Percentiles rank a stretch among this genome's conserved stretches.
phyloP scores from a whole-genome alignment of 495 filamentous ascomycete genomes.

The Chlorociboria aeruginascens region DNA sequence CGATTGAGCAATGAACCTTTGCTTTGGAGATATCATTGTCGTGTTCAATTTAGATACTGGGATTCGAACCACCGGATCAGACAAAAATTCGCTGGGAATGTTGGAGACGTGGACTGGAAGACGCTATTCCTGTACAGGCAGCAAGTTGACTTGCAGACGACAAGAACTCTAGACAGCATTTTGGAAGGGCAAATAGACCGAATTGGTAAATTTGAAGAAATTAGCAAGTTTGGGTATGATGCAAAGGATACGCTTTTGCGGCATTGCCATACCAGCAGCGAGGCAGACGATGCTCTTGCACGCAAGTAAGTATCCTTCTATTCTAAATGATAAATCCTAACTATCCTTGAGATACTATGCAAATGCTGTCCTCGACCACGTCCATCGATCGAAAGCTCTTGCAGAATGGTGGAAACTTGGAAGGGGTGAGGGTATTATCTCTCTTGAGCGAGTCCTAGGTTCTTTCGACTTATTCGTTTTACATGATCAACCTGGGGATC shows the following conservation, averaged over 20 bases:
- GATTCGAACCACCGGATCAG: constrained; percentile 49
- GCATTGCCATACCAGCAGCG: constrained; percentile 45
- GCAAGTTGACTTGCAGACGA: constrained; percentile 40
- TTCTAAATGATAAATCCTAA: constrained; percentile 1
- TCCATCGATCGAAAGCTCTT: constrained; percentile 73
- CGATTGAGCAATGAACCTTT: constrained; percentile 54
- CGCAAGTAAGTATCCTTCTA: constrained; percentile 45
- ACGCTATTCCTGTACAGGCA: constrained; percentile 51
- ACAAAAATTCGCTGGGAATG: constrained; percentile 34
- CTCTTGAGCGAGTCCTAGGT: constrained; percentile 63
- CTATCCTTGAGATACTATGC: constrained; percentile 53
- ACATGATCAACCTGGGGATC: constrained; percentile 52
- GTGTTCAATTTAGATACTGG: constrained; percentile 59
- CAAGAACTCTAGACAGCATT: constrained; percentile 52
- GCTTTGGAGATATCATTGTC: constrained; percentile 72
- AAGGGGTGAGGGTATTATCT: constrained; percentile 32
- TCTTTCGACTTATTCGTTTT: constrained; percentile 84
- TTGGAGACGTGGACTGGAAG: constrained; percentile 65
- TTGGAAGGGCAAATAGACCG: constrained; percentile 55
- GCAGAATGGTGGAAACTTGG: constrained; percentile 55
- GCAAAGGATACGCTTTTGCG: constrained; percentile 72
- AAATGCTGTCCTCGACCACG: constrained; percentile 54
- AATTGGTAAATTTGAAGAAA: constrained; percentile 52
- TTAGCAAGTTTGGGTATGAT: constrained; percentile 69
- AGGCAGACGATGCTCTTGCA: constrained; percentile 64